These are phyloP conservation scores for Piromyces sp. DNA, from an alignment of 192 early-diverging fungal species.

Conservation along the genomic window DNA sequence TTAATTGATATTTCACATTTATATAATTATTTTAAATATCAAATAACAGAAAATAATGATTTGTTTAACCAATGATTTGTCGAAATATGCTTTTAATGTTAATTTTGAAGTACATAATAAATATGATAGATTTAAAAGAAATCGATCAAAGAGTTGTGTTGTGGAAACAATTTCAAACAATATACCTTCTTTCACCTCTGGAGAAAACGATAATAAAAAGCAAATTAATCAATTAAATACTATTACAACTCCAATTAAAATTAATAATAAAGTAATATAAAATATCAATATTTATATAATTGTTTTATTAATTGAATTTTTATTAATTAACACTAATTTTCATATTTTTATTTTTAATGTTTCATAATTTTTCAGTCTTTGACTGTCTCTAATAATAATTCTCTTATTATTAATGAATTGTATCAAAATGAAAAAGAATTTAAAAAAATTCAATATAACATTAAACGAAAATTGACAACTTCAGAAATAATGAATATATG, in stretches of 20 bases:
- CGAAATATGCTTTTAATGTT: neutral
- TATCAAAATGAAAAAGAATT: conserved; percentile 21
- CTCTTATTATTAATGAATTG: conserved; percentile 19
- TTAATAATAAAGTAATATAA: neutral
- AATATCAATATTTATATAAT: too few species aligned
- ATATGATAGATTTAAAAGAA: neutral
- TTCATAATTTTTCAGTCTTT: conserved; percentile 14
- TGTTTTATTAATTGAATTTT: too few species aligned
- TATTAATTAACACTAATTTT: too few species aligned
- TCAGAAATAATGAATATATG: conserved; percentile 29
- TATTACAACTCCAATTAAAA: neutral
- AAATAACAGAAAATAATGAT: neutral
- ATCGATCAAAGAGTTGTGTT: neutral
- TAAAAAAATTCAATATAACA: conserved; percentile 39
- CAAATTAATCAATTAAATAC: neutral
- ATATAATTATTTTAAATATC: too few species aligned
- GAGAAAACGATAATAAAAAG: neutral
- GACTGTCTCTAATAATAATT: conserved; percentile 9
- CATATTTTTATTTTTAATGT: neutral
- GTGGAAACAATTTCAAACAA: neutral
- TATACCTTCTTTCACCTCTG: neutral
- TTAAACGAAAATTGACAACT: conserved; percentile 16
- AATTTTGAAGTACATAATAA: neutral
- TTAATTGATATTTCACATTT: too few species aligned
- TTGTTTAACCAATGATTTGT: neutral